Conservation (phyloP, 2,329 filamentous ascomycete species). For the Alternaria rosae region DNA sequence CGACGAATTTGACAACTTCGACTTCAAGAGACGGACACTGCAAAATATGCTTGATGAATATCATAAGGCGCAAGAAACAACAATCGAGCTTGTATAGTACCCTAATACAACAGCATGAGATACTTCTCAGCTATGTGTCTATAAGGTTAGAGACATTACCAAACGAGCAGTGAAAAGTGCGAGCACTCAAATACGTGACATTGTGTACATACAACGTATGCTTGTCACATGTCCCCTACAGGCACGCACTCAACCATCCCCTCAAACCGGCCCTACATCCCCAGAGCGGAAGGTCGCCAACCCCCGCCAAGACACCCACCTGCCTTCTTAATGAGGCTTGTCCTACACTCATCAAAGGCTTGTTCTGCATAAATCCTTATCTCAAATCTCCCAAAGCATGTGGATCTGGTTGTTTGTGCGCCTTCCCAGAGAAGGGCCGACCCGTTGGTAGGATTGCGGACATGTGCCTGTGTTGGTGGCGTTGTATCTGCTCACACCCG, state of each 20-base stretch:
- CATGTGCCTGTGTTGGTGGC: conserved; percentile 5
- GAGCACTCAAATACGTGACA: fast-evolving
- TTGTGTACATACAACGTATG: fast-evolving
- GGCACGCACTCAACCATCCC: background rate
- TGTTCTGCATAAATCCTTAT: background rate
- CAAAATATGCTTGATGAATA: background rate
- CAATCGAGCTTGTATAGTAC: background rate
- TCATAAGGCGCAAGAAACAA: background rate
- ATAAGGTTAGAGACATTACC: background rate
- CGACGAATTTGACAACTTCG: background rate
- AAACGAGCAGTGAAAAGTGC: fast-evolving
- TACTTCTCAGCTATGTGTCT: background rate
- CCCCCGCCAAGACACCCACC: background rate
- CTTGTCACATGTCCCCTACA: background rate
- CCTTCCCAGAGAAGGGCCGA: conserved; percentile 13
- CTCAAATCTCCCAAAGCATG: background rate
- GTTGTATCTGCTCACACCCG: background rate
- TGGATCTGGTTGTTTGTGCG: background rate
- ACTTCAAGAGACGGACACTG: background rate
- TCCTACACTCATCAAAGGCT: background rate
- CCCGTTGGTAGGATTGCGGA: background rate
- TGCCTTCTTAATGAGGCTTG: background rate
- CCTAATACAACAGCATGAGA: no score
- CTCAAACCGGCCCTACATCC: background rate
- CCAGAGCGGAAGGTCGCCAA: background rate